Conservation (phyloP, 352 stramenopile genomes). For the Phytophthora gonapodyides region DNA sequence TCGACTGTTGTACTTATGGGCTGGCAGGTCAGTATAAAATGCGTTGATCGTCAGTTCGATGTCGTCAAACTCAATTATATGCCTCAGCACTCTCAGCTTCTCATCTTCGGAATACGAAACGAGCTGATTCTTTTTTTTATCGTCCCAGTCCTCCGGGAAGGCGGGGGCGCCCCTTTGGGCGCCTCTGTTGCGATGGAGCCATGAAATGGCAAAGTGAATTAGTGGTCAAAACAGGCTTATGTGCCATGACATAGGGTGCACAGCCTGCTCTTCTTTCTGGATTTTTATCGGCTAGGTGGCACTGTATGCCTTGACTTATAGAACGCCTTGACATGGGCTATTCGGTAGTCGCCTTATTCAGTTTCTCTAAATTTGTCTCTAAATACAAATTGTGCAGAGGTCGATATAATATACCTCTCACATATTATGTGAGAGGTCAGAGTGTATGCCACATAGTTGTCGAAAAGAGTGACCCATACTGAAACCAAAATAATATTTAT, state of each 20-base stretch:
- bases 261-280: too few relatives aligned
- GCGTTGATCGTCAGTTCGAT: not conserved
- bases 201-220: conserved; percentile 14
- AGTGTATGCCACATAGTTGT: too few relatives aligned
- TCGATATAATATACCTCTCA: too few relatives aligned
- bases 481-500: too few relatives aligned
- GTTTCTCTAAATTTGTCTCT: too few relatives aligned
- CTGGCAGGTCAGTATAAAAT: conserved; percentile 3
- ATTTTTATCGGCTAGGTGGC: too few relatives aligned
- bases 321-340: too few relatives aligned
- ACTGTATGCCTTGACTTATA: too few relatives aligned
- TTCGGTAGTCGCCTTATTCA: too few relatives aligned
- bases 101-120: not conserved
- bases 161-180: not conserved
- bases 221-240: not conserved
- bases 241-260: conserved; percentile 2
- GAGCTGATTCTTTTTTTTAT: not conserved
- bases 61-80: not conserved
- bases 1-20: not conserved
- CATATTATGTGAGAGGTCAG: too few relatives aligned
- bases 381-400: too few relatives aligned
- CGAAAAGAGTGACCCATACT: too few relatives aligned
- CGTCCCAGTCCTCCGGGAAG: not conserved
- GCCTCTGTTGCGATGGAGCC: conserved; percentile 2
- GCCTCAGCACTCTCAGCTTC: not conserved